Conservation (phyloP, 164 flowering plant genomes). For the Aristolochia californica region DNA sequence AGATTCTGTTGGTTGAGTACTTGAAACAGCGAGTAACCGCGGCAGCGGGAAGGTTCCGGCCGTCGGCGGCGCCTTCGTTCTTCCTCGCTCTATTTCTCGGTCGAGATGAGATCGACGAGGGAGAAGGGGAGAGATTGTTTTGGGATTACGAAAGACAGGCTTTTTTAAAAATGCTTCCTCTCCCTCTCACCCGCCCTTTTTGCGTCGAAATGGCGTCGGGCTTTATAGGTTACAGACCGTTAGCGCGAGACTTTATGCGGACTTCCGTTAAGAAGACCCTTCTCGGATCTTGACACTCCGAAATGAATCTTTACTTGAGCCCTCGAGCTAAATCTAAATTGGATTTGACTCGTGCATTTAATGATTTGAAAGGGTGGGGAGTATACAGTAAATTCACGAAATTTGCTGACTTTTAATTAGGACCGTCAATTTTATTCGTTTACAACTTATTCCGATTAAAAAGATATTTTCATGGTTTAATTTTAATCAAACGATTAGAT, state of each 20-base stretch:
- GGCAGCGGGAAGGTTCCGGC: not conserved
- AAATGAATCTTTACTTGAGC: too few species aligned
- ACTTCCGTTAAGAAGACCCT: too few species aligned
- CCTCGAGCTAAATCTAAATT: too few species aligned
- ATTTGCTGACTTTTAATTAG: too few species aligned
- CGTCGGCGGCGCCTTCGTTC: not conserved
- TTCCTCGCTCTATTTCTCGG: constrained; percentile 1
- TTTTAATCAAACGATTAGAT: too few species aligned
- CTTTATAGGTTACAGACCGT: constrained; percentile 2
- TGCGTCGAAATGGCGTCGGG: not conserved
- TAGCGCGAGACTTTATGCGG: constrained; percentile 1
- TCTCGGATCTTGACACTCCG: too few species aligned
- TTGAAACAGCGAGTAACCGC: not conserved
- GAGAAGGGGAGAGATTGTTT: not conserved
- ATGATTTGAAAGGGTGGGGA: too few species aligned
- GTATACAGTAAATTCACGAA: too few species aligned
- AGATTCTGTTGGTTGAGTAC: not conserved
- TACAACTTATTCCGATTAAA: too few species aligned
- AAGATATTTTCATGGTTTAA: too few species aligned
- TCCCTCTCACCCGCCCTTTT: constrained; percentile 4
- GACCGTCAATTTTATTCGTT: too few species aligned
- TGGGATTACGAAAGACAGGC: not conserved
- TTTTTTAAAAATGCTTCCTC: constrained; percentile 1
- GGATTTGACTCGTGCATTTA: too few species aligned
- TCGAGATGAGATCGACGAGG: not conserved